These are phyloP conservation scores for Turnera subulata DNA, from an alignment of 345 rosid species.

Conservation along the genomic window DNA sequence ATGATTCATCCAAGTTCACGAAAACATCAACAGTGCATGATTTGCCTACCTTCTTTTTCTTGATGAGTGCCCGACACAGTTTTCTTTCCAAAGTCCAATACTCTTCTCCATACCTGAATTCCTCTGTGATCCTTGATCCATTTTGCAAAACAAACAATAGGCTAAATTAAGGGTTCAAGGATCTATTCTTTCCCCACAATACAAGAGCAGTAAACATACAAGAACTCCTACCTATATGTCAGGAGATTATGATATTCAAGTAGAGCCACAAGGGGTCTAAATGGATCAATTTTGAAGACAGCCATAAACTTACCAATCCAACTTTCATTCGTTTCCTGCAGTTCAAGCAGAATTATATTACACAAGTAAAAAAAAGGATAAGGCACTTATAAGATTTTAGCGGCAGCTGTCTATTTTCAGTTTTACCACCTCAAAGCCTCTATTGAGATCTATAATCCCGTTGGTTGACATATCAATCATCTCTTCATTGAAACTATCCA, in stretches of 20 bases:
- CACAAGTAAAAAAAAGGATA: conserved; percentile 11
- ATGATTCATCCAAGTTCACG: not conserved
- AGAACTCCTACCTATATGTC: conserved; percentile 47
- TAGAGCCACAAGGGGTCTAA: conserved; percentile 44
- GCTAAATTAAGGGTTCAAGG: conserved; percentile 1
- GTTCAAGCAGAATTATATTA: conserved; percentile 18
- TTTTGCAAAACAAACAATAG: conserved; percentile 5
- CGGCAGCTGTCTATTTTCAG: not conserved
- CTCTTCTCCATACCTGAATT: conserved; percentile 65
- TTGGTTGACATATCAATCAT: conserved; percentile 34
- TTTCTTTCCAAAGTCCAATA: conserved; percentile 90
- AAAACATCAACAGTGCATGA: conserved; percentile 39
- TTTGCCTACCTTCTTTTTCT: too few species aligned
- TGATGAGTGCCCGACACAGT: conserved; percentile 65
- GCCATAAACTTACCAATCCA: conserved; percentile 22
- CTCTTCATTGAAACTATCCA: conserved; percentile 77
- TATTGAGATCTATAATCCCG: conserved; percentile 23
- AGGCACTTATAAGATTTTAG: conserved; percentile 2
- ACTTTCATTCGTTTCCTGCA: conserved; percentile 33
- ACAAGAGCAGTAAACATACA: not conserved
- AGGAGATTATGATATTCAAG: conserved; percentile 59
- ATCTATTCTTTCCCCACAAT: conserved; percentile 1
- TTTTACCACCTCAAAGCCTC: conserved; percentile 28
- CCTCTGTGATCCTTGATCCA: conserved; percentile 54
- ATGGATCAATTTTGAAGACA: conserved; percentile 43